Conservation (phyloP, 164 flowering plant genomes). For the Aristolochia contorta region DNA sequence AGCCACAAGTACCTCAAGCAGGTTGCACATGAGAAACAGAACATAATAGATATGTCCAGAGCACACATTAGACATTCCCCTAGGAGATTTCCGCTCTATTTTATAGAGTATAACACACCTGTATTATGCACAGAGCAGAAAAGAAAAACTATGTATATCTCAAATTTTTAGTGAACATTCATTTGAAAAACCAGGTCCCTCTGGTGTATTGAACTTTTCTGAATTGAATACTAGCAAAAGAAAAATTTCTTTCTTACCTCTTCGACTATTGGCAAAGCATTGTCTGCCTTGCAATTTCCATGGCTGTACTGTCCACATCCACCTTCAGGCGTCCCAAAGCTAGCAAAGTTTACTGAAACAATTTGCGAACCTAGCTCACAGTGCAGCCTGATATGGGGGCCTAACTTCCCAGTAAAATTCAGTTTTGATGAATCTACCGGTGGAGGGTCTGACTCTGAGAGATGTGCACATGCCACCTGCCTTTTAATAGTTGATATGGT, state of each 20-base stretch:
- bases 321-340: conserved; percentile 53
- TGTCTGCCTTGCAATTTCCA: conserved; percentile 35
- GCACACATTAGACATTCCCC: too few relatives aligned
- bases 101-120: too few relatives aligned
- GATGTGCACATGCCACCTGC: conserved; percentile 33
- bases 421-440: conserved; percentile 32
- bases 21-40: too few relatives aligned
- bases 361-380: conserved; percentile 44
- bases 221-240: too few relatives aligned
- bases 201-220: too few relatives aligned
- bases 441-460: conserved; percentile 43
- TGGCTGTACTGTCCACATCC: conserved; percentile 33
- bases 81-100: too few relatives aligned
- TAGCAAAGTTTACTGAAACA: conserved; percentile 40
- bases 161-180: too few relatives aligned
- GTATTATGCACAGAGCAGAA: too few relatives aligned
- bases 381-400: conserved; percentile 30
- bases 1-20: too few relatives aligned
- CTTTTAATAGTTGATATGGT: conserved; percentile 26
- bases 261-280: conserved; percentile 19
- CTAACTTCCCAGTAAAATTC: conserved; percentile 6
- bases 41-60: too few relatives aligned
- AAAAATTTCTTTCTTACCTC: conserved; percentile 18
- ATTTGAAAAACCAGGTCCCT: too few relatives aligned
- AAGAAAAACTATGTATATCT: too few relatives aligned